phyloP scores from a whole-genome alignment of 2,329 filamentous ascomycete species.

The Venturia aucupariae region DNA sequence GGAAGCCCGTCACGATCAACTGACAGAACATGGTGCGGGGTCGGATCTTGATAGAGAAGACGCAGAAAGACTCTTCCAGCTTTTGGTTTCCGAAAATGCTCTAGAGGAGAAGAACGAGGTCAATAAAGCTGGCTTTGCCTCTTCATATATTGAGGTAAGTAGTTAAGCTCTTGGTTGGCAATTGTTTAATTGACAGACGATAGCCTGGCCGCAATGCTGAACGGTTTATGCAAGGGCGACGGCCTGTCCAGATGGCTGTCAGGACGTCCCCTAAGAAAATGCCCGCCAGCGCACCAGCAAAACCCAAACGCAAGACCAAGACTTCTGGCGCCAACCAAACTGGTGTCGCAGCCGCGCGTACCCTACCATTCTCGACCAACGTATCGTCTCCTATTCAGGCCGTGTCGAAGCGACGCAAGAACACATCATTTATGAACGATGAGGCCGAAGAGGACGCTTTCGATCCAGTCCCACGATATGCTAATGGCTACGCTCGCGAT shows the following conservation, averaged over 20 bases:
- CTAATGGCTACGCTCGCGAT: constrained; percentile 28
- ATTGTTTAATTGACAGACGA: not conserved
- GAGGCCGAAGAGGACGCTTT: constrained; percentile 21
- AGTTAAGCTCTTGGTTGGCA: not conserved
- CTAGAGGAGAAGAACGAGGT: constrained; percentile 61
- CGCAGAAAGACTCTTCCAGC: constrained; percentile 74
- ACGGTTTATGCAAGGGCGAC: constrained; percentile 37
- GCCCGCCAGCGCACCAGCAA: constrained; percentile 22
- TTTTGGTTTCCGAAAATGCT: constrained; percentile 63
- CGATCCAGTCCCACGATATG: constrained; percentile 16
- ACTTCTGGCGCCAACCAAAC: not conserved
- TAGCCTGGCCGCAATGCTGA: constrained; percentile 35
- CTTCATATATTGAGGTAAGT: constrained; percentile 61
- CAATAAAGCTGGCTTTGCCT: constrained; percentile 55
- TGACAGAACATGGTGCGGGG: constrained; percentile 58
- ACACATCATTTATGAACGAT: constrained; percentile 17
- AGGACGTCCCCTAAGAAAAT: constrained; percentile 38
- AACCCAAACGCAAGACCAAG: constrained; percentile 24
- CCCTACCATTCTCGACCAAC: constrained; percentile 50
- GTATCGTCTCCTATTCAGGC: constrained; percentile 54
- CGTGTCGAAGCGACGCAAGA: constrained; percentile 29
- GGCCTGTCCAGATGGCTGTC: constrained; percentile 44
- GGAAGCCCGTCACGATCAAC: constrained; percentile 40
- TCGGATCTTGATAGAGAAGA: constrained; percentile 63
- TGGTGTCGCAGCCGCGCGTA: constrained; percentile 16